Conservation (phyloP, 352 stramenopile genomes). For the Phytophthora boehmeriae region DNA sequence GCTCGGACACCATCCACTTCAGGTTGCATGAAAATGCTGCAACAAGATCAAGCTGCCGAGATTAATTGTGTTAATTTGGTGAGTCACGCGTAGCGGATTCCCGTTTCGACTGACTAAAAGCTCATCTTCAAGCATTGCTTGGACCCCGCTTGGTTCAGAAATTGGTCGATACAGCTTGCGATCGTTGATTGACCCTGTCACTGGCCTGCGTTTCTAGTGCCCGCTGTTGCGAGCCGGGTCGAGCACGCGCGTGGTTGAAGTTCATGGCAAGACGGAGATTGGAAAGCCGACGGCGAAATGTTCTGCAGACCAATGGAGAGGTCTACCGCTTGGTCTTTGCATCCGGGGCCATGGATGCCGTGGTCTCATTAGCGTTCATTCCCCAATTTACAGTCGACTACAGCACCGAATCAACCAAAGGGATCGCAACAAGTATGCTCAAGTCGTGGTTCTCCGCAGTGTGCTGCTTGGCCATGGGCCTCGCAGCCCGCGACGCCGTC, state of each 20-base stretch:
- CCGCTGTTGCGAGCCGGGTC: conserved; percentile 13
- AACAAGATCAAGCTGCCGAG: background rate
- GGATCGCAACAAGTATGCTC: conserved; percentile 27
- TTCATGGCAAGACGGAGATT: conserved; percentile 7
- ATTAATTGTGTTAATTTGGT: background rate
- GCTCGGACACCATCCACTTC: too few species aligned
- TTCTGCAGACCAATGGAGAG: background rate
- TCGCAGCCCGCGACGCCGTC: conserved; percentile 11
- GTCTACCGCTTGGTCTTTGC: conserved; percentile 1
- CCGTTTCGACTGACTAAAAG: conserved; percentile 7
- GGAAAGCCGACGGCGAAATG: conserved; percentile 1
- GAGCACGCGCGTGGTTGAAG: conserved; percentile 29
- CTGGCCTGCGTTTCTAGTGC: conserved; percentile 9
- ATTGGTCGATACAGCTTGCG: conserved; percentile 1
- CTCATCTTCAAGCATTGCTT: background rate
- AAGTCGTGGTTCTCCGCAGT: conserved; percentile 38
- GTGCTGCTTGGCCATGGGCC: conserved; percentile 25
- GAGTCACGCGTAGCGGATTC: background rate
- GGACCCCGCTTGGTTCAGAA: background rate
- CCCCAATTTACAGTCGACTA: conserved; percentile 25
- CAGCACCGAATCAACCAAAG: conserved; percentile 11
- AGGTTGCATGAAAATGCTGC: too few species aligned
- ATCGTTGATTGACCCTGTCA: too few species aligned
- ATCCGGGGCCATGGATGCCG: background rate
- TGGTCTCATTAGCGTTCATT: conserved; percentile 12